phyloP scores from a whole-genome alignment of 1,284 basidiomycete species.

The Fomitopsis schrenkii region DNA sequence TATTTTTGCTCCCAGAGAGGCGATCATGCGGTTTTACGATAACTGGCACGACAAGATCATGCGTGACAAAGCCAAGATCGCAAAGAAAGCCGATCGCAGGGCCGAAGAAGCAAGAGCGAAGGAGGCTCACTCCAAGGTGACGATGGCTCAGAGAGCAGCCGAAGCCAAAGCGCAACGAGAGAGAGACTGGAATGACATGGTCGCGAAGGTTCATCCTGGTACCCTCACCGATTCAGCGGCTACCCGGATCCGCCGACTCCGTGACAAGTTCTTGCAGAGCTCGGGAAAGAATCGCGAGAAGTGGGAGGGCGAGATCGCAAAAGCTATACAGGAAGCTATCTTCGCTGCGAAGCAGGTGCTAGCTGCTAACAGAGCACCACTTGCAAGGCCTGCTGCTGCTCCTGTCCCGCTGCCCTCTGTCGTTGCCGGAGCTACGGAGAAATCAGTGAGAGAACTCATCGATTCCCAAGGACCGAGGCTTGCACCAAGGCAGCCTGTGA shows the following conservation, averaged over 20 bases:
- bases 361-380: constrained; percentile 22
- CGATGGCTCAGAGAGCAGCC: constrained; percentile 51
- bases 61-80: constrained; percentile 40
- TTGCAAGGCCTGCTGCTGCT: constrained; percentile 11
- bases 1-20: constrained; percentile 50
- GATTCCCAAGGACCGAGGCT: constrained; percentile 50
- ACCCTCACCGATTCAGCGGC: constrained; percentile 44
- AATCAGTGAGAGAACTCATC: constrained; percentile 51
- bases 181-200: constrained; percentile 57
- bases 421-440: constrained; percentile 42
- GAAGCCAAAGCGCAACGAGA: constrained; percentile 49
- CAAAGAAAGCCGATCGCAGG: constrained; percentile 24
- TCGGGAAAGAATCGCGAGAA: constrained; percentile 42
- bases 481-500: constrained; percentile 23
- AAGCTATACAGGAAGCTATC: constrained; percentile 53
- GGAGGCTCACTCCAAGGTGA: constrained; percentile 38
- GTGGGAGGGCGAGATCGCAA: constrained; percentile 59
- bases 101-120: constrained; percentile 29
- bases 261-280: constrained; percentile 52
- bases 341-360: constrained; percentile 42
- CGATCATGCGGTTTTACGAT: constrained; percentile 44
- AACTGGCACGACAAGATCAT: constrained; percentile 34
- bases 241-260: constrained; percentile 49
- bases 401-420: constrained; percentile 29
- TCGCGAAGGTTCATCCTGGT: constrained; percentile 49